These are phyloP conservation scores for Colletotrichum sublineola DNA, from an alignment of 2,329 filamentous ascomycete species.

Conservation along the genomic window DNA sequence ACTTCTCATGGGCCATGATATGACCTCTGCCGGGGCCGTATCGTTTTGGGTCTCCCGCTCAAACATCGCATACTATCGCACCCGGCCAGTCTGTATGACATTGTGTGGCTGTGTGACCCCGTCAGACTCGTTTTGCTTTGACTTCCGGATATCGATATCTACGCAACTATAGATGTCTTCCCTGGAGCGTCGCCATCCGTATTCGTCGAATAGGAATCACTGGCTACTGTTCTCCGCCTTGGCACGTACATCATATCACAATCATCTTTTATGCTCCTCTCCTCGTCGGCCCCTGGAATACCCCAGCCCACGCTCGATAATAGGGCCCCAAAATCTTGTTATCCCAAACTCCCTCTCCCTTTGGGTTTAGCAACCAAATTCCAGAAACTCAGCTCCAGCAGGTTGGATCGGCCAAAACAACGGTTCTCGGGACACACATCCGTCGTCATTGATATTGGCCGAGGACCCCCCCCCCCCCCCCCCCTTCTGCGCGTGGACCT, in stretches of 20 bases:
- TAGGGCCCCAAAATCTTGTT: constrained; percentile 10
- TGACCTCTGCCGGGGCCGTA: neutral
- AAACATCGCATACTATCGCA: constrained; percentile 2
- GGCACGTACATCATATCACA: constrained; percentile 31
- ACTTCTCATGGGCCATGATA: neutral
- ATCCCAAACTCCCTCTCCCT: neutral
- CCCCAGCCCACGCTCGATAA: neutral
- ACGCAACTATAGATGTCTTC: constrained; percentile 24
- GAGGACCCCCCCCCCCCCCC: too few species aligned
- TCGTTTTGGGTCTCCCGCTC: constrained; percentile 6
- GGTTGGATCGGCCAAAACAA: constrained; percentile 2
- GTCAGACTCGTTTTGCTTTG: constrained; percentile 33
- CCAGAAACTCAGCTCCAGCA: constrained; percentile 13
- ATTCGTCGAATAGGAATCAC: constrained; percentile 4
- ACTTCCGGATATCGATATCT: constrained; percentile 15
- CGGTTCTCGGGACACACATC: neutral
- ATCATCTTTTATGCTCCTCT: neutral
- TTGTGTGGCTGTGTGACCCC: constrained; percentile 14
- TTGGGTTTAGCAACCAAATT: constrained; percentile 12
- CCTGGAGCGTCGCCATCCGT: constrained; percentile 6
- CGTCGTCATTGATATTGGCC: neutral
- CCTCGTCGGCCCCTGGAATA: neutral
- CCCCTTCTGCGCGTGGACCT: neutral
- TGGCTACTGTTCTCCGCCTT: constrained; percentile 7
- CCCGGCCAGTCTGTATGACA: constrained; percentile 4